Percentiles rank a stretch among this genome's conserved stretches.
Conservation (phyloP, 768 basidiomycete genomes). For the Fibroporia radiculosa region DNA sequence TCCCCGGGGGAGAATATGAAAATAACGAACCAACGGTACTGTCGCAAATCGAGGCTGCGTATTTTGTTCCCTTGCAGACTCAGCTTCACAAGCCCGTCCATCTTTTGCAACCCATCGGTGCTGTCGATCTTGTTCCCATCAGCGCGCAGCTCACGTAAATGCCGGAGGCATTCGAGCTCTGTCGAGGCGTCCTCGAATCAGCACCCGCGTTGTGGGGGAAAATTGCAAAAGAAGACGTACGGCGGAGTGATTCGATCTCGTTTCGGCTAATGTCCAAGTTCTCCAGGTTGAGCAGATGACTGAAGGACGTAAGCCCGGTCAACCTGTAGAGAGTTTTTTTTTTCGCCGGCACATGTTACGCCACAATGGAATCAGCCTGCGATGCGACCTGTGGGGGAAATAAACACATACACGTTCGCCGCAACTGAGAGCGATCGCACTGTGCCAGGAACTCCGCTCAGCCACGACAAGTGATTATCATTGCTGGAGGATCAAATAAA, state of each 20-base stretch:
- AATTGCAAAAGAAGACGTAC: slow-evolving; percentile 52
- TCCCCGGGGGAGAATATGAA: neutral
- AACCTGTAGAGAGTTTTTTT: slow-evolving; percentile 38
- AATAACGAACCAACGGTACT: slow-evolving; percentile 58
- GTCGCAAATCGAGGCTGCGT: slow-evolving; percentile 46
- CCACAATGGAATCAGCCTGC: slow-evolving; percentile 2
- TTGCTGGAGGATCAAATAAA: slow-evolving; percentile 38
- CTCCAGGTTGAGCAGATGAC: slow-evolving; percentile 80
- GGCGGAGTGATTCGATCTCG: slow-evolving; percentile 77
- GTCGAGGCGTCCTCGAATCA: no score
- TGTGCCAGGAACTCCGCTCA: slow-evolving; percentile 67
- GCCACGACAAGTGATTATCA: slow-evolving; percentile 66
- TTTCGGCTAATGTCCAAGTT: slow-evolving; percentile 88
- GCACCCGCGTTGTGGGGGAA: neutral
- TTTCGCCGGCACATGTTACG: neutral
- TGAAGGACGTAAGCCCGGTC: slow-evolving; percentile 81
- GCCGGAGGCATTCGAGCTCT: slow-evolving; percentile 82
- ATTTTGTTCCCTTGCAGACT: slow-evolving; percentile 74
- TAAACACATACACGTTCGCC: slow-evolving; percentile 54
- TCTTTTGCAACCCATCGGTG: slow-evolving; percentile 66
- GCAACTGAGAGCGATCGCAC: slow-evolving; percentile 75
- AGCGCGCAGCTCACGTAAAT: slow-evolving; percentile 83
- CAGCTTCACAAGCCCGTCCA: slow-evolving; percentile 80
- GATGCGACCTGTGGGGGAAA: neutral
- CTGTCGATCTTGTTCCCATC: slow-evolving; percentile 76